Conservation (phyloP, 2,329 filamentous ascomycete genomes). For the Kalmusia sp. region DNA sequence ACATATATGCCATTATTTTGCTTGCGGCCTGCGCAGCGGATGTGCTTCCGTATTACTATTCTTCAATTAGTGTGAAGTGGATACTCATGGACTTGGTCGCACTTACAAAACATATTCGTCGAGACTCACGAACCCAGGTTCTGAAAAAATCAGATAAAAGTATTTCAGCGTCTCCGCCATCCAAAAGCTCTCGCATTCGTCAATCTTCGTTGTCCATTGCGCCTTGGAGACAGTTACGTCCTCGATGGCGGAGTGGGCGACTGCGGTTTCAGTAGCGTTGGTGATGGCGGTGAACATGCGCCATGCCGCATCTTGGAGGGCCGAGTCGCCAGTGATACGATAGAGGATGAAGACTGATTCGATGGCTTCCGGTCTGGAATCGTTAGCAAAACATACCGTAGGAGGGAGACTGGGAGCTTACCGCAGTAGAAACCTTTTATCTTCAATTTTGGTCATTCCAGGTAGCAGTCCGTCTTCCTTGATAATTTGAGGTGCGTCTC, state of each 20-base stretch:
- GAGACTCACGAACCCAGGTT: conserved; percentile 69
- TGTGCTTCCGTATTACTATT: conserved; percentile 61
- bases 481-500: conserved; percentile 39
- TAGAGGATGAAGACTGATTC: conserved; percentile 91
- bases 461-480: conserved; percentile 48
- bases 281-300: conserved; percentile 79
- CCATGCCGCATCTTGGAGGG: conserved; percentile 85
- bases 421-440: conserved; percentile 51
- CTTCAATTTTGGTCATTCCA: conserved; percentile 49
- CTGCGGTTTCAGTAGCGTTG: conserved; percentile 68
- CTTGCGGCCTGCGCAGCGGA: conserved; percentile 52
- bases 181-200: conserved; percentile 76
- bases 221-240: conserved; percentile 61
- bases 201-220: conserved; percentile 34
- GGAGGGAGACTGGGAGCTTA: conserved; percentile 18
- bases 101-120: conserved; percentile 69
- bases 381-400: conserved; percentile 12
- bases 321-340: conserved; percentile 80
- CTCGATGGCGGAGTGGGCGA: conserved; percentile 73
- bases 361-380: conserved; percentile 77
- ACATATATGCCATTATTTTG: not conserved
- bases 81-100: no score
- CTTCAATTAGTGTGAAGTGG: not conserved
- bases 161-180: conserved; percentile 91
- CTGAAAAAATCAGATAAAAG: conserved; percentile 82